phyloP scores from a whole-genome alignment of 176 grass and related monocot species.

The Oryza officinalis region DNA sequence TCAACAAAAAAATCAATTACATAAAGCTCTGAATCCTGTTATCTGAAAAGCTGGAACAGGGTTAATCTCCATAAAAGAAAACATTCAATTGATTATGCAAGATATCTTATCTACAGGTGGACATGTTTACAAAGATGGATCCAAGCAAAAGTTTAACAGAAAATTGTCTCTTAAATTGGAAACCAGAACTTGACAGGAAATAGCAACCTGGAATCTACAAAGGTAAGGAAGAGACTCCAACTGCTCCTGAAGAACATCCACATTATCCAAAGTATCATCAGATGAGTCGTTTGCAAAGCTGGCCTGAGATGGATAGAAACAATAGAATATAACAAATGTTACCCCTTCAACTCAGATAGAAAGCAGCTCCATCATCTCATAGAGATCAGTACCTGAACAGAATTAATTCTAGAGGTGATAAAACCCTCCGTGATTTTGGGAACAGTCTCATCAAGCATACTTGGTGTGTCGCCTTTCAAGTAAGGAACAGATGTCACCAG shows the following conservation, averaged over 20 bases:
- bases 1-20: conserved; percentile 5
- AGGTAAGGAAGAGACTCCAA: conserved; percentile 97
- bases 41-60: conserved; percentile 15
- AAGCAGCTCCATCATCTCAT: conserved; percentile 17
- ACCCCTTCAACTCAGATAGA: conserved; percentile 12
- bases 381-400: conserved; percentile 76
- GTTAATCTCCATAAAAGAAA: conserved; percentile 14
- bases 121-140: not conserved
- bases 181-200: conserved; percentile 28
- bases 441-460: conserved; percentile 95
- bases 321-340: conserved; percentile 7
- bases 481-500: conserved; percentile 98
- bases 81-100: not conserved
- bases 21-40: not conserved
- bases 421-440: conserved; percentile 97
- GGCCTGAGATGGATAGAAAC: conserved; percentile 58
- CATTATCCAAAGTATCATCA: conserved; percentile 92
- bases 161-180: conserved; percentile 11
- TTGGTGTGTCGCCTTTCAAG: conserved; percentile 93
- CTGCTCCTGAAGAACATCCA: conserved; percentile 96
- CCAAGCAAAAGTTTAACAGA: conserved; percentile 5
- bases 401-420: conserved; percentile 97
- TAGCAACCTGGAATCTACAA: conserved; percentile 93
- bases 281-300: conserved; percentile 65
- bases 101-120: conserved; percentile 1